Evolutionary conservation across 176 grass and related monocot genomes (phyloP).

Genomic region (Carex myosuroides): DNA sequence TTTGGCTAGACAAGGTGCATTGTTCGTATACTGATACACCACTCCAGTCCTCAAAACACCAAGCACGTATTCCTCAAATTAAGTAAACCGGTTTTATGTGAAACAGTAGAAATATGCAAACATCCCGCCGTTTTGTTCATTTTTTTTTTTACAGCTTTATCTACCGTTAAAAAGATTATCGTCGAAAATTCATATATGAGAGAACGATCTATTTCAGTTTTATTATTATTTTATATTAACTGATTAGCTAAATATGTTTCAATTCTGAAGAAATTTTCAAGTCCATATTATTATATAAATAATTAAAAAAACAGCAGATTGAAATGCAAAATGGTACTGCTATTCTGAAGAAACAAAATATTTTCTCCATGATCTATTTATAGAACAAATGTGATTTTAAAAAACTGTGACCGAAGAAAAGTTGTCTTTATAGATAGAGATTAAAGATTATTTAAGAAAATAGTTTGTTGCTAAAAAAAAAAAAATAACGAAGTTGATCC

Average conservation of each 20-base stretch:
- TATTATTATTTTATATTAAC: neutral
- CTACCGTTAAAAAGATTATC: neutral
- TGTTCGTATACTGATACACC: neutral
- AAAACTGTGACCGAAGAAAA: neutral
- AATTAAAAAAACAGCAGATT: neutral
- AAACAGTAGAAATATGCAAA: neutral
- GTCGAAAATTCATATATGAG: no score
- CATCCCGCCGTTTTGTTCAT: neutral
- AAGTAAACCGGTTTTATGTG: neutral
- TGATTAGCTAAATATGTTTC: neutral
- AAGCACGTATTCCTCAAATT: neutral
- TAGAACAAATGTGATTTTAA: neutral
- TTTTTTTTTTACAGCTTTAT: neutral
- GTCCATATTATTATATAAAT: neutral
- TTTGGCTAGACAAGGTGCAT: neutral
- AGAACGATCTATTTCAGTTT: no score
- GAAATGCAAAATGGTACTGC: neutral
- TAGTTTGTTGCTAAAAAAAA: neutral
- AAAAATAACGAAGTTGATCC: neutral
- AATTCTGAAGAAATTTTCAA: neutral
- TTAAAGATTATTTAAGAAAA: slow-evolving; percentile 2
- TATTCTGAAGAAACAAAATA: neutral
- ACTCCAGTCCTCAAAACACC: neutral
- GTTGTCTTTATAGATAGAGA: neutral
- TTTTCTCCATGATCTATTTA: neutral